These are phyloP conservation scores for Moesziomyces antarcticus DNA, from an alignment of 1,284 basidiomycete genomes.

Conservation along the genomic window DNA sequence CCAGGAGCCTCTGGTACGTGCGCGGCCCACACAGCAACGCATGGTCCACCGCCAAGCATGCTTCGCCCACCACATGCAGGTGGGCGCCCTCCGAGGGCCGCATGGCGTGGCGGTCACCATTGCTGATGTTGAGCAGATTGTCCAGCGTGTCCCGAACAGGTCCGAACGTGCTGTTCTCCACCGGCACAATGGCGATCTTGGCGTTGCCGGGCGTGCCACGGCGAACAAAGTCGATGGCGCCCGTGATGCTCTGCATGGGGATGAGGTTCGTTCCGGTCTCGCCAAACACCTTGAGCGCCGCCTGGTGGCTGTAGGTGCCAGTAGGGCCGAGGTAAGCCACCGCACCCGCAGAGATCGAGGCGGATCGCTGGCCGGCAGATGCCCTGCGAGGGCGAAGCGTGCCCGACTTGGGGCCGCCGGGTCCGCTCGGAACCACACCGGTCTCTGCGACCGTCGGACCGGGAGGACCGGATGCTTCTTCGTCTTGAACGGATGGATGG, in stretches of 20 bases:
- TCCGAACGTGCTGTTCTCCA: conserved; percentile 49
- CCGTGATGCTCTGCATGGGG: conserved; percentile 47
- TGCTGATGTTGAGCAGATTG: conserved; percentile 38
- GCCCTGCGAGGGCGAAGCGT: conserved; percentile 42
- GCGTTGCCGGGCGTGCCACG: conserved; percentile 44
- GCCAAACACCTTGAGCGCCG: conserved; percentile 46
- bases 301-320: conserved; percentile 49
- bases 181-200: conserved; percentile 48
- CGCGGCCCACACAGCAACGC: conserved; percentile 47
- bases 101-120: conserved; percentile 38
- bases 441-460: conserved; percentile 54
- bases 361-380: conserved; percentile 39
- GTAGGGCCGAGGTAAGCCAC: conserved; percentile 49
- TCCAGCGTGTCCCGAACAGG: conserved; percentile 46
- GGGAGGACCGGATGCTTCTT: conserved; percentile 20
- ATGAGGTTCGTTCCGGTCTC: conserved; percentile 37
- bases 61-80: conserved; percentile 41
- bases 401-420: conserved; percentile 53
- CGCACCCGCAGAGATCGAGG: conserved; percentile 43
- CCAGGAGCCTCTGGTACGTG: conserved; percentile 45
- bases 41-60: conserved; percentile 39
- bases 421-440: conserved; percentile 42
- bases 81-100: conserved; percentile 25
- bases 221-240: conserved; percentile 51
- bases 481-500: conserved; percentile 6